These are phyloP conservation scores for Ustilaginoidea virens DNA, from an alignment of 2,329 filamentous ascomycete species.

Conservation along the genomic window DNA sequence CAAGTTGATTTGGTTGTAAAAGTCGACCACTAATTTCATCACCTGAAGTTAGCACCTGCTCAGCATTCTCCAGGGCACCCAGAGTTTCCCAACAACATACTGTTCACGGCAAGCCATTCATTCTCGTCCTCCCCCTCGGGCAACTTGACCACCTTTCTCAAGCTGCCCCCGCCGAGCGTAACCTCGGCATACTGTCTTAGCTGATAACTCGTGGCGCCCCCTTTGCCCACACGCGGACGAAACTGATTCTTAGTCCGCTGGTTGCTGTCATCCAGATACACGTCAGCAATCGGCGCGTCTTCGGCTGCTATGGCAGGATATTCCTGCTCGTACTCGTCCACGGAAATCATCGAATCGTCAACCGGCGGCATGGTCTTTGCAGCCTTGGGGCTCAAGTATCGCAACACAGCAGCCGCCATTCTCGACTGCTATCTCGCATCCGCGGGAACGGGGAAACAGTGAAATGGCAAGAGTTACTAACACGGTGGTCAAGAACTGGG, in stretches of 20 bases:
- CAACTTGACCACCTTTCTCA: conserved; percentile 91
- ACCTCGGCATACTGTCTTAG: conserved; percentile 96
- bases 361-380: conserved; percentile 15
- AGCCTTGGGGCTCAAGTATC: conserved; percentile 18
- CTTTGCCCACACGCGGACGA: conserved; percentile 76
- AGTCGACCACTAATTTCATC: conserved; percentile 71
- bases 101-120: conserved; percentile 96
- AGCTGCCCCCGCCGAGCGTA: conserved; percentile 82
- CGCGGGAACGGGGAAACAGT: background rate
- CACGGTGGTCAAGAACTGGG: conserved; percentile 28
- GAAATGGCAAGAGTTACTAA: conserved; percentile 14
- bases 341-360: conserved; percentile 16
- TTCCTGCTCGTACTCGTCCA: conserved; percentile 12
- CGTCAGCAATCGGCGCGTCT: conserved; percentile 15
- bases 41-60: conserved; percentile 1
- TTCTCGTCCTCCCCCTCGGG: conserved; percentile 96
- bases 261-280: conserved; percentile 29
- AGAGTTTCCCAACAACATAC: conserved; percentile 32
- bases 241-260: conserved; percentile 82
- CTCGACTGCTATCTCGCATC: too few relatives aligned
- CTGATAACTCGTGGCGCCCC: conserved; percentile 77
- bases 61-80: background rate
- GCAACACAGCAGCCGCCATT: conserved; percentile 11
- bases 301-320: conserved; percentile 8
- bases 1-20: conserved; percentile 99